Evolutionary conservation across 2,329 filamentous ascomycete species (phyloP).

Genomic region (Nigrospora sphaerica): DNA sequence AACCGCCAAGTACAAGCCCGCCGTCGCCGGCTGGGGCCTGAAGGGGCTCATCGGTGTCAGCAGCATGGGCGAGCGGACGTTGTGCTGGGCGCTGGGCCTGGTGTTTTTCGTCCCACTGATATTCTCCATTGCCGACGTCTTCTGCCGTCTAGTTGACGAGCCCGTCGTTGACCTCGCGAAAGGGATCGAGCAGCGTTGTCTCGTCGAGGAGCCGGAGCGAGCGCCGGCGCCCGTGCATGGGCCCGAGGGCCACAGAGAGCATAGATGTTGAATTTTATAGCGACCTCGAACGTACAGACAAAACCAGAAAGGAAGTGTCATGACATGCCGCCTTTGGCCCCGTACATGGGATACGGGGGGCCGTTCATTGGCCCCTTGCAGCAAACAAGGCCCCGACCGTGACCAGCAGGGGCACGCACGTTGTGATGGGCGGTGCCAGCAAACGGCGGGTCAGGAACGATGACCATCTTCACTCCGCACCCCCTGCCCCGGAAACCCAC

Average conservation of each 20-base stretch:
- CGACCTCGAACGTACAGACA: too few relatives aligned
- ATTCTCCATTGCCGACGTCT: constrained; percentile 50
- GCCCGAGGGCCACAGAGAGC: not conserved
- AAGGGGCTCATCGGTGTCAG: constrained; percentile 24
- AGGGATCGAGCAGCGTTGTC: constrained; percentile 37
- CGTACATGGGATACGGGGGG: too few relatives aligned
- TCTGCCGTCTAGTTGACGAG: constrained; percentile 48
- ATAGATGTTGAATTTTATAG: not conserved
- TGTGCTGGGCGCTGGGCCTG: constrained; percentile 31
- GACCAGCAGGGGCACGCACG: too few relatives aligned
- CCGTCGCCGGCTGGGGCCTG: constrained; percentile 9
- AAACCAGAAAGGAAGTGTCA: too few relatives aligned
- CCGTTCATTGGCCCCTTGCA: too few relatives aligned
- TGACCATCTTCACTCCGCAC: too few relatives aligned
- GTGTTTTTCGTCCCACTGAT: constrained; percentile 41
- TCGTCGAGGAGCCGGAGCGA: not conserved
- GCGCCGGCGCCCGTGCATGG: not conserved
- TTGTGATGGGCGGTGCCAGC: too few relatives aligned
- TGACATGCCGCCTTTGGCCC: too few relatives aligned
- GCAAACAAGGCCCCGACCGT: too few relatives aligned
- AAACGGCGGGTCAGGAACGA: too few relatives aligned
- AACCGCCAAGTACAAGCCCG: not conserved
- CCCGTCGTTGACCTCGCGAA: constrained; percentile 49
- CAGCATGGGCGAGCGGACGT: constrained; percentile 18
- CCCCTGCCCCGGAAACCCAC: too few relatives aligned